Evolutionary conservation across 2,329 filamentous ascomycete genomes (phyloP), one percentile per base, ranked within the genome.

Genomic region (Xylaria multiplex): DNA sequence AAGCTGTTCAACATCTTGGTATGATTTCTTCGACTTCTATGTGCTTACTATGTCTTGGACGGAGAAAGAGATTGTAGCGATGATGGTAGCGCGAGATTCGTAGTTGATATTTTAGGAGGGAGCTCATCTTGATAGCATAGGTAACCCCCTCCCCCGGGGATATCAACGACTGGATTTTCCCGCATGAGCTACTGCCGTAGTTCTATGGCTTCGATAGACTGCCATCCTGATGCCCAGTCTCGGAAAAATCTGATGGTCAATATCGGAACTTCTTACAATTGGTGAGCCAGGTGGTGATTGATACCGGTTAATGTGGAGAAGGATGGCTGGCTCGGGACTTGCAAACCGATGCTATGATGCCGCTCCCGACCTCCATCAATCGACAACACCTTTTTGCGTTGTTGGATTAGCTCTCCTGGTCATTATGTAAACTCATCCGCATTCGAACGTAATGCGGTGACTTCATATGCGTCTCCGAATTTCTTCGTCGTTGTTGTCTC

Each of bases 271-370:
- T 66, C 55, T 66, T 74, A 69, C 66, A 59, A 73, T 73, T 76
- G 71, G 76, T 59, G 72, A 74, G 54, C 56, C 22, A 53, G 52
- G 43, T 40, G 64, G 64, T 59, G 45, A 61, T 71, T 70, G 68
- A 74, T 73, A 67, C 72, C 70, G 70, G 71, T 58, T 77, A 75
- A 77, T 77, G 69, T 75, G 66, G 68, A 70, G 64, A 70, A 67
- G 30, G 37, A 55, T 62, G 68, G 65, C 72, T 70, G 56, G 56
- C 58, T 70, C 71, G 70, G 71, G 73, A 74, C 66, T 74, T 72
- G 69, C 45, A 49, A 32, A 40, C 59, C 48, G 59, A 56, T 65
- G 40, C 19, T 24, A 49, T 48, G 48, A 40, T 13, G 37, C 37
- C n/a, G 22, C 19, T 40, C 35, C 14, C 46, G 22, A 22, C 64